Evolutionary conservation across 2,329 filamentous ascomycete species (phyloP), one percentile per base, ranked within the genome.

Genomic region (Metarhizium guizhouense): DNA sequence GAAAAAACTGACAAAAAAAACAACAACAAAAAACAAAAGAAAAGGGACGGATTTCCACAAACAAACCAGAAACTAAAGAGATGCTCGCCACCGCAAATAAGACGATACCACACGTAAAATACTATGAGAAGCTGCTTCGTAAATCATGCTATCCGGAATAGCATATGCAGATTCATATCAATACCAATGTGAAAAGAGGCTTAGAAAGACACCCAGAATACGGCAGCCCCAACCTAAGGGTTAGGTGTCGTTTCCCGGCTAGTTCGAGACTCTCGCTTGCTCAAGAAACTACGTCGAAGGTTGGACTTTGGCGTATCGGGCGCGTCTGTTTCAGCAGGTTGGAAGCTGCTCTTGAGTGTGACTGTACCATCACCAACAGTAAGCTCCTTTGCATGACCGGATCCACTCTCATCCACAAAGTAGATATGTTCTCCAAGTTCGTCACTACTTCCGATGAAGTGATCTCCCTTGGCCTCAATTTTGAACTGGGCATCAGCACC

Each of bases 401-500:
- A 74, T 2, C 83, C 81, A 2, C 78, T 81, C 67, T 99, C 93
- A 60, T 93, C 90, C n/a, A 99, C 83, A 67, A 95, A 92, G 74
- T 96, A 95, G n/a, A 87, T 69, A 5, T 83, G 83, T 66, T 97
- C 92, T 54, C 94, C 94, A 0, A 99, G 79, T 57, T 86, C 82
- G 55, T 92, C 86, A 67, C 95, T 90, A 56, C 84, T 87, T 53
- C 89, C 87, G 66, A 97, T 93, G 1, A 85, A 88, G 64, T 88
- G 83, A 66, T 96, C 90, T 63, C 91, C 87, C 68, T 91, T 91
- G 59, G 91, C 91, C 60, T 88, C 82, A 58, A 99, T 68, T 68
- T 90, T 88, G 80, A 96, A 97, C 66, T 89, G 85, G 25, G 88
- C 79, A 63, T 96, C 93, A 2, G 93, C 85, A 1, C 86, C 81